A percentile compares a stretch with the other conserved stretches of the same genome.
phyloP scores from a whole-genome alignment of 1,139 yeast species.

The Zygoascus hellenicus region DNA sequence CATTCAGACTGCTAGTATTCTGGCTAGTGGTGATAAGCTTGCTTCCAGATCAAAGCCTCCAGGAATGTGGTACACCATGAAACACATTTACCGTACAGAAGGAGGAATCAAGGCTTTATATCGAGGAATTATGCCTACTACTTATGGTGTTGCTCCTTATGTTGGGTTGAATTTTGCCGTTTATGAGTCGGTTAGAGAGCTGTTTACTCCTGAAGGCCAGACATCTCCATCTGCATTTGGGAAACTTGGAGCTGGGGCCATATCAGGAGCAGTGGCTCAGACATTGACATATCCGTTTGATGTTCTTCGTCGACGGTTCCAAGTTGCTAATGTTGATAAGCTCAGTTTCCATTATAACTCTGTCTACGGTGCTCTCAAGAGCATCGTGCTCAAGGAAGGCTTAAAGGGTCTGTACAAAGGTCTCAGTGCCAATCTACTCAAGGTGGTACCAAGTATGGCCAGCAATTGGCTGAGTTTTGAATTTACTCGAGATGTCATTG shows the following conservation, averaged over 20 bases:
- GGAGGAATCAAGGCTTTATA: conserved; percentile 79
- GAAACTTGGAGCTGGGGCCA: conserved; percentile 75
- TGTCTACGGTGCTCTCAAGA: conserved; percentile 62
- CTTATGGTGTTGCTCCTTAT: conserved; percentile 92
- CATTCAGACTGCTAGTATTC: conserved; percentile 76
- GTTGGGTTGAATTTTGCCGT: conserved; percentile 90
- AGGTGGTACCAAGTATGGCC: conserved; percentile 93
- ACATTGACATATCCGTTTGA: conserved; percentile 87
- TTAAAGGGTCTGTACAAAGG: conserved; percentile 80
- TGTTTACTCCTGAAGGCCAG: conserved; percentile 33
- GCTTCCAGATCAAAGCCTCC: conserved; percentile 50
- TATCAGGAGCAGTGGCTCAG: conserved; percentile 82
- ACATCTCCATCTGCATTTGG: conserved; percentile 40
- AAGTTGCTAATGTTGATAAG: conserved; percentile 83
- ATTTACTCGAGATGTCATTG: conserved; percentile 42
- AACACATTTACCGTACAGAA: conserved; percentile 59
- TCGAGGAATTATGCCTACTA: conserved; percentile 82
- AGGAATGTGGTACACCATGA: conserved; percentile 56
- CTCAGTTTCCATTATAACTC: conserved; percentile 75
- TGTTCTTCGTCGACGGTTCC: conserved; percentile 79
- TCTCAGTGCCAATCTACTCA: conserved; percentile 77
- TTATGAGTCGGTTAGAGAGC: conserved; percentile 73
- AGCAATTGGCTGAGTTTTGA: conserved; percentile 90
- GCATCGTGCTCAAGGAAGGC: conserved; percentile 72
- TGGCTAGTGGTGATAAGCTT: conserved; percentile 1